Evolutionary conservation across 208 protist genomes (phyloP).

Genomic region (Tritrichomonas foetus): DNA sequence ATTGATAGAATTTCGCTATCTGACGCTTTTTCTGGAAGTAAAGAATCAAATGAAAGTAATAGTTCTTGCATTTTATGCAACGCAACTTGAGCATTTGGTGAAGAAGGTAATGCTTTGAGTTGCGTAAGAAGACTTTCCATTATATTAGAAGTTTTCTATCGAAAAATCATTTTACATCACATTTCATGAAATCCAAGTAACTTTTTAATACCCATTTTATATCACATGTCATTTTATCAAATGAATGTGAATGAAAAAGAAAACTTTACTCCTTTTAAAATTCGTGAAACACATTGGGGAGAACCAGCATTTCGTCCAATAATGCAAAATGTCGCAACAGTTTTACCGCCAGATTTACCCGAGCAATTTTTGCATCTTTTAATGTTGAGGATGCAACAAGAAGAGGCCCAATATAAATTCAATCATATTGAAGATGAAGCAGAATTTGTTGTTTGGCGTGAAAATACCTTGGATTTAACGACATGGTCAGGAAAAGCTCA

Average conservation of each 20-base stretch:
- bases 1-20: background rate
- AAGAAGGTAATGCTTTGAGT: no score
- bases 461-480: background rate
- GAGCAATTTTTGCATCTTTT: background rate
- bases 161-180: no score
- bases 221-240: no score
- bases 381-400: background rate
- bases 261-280: background rate
- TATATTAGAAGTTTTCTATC: no score
- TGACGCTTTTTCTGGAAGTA: background rate
- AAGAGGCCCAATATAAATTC: constrained; percentile 21
- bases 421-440: background rate
- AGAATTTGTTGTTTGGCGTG: background rate
- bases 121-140: no score
- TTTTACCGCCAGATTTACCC: background rate
- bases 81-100: no score
- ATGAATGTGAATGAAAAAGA: no score
- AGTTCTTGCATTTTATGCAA: no score
- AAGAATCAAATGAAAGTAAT: no score
- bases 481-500: background rate
- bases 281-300: background rate
- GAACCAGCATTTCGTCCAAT: background rate
- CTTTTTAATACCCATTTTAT: no score
- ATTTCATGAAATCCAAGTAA: no score
- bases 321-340: constrained; percentile 11